Conservation (phyloP, 108 stramenopile species). For the Nitzschia palea region DNA sequence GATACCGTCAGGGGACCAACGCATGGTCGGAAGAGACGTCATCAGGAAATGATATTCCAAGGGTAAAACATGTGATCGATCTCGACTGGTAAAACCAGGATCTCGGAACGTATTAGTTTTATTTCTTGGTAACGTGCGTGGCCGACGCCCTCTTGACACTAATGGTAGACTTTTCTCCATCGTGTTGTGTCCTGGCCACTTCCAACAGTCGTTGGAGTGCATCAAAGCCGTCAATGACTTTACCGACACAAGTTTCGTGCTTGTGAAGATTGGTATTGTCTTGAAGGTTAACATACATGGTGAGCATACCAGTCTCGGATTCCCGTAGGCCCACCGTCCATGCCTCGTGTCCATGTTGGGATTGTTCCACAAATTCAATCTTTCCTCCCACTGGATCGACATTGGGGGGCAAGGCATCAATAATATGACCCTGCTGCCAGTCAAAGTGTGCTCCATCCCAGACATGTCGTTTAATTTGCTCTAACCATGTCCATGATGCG, state of each 20-base stretch:
- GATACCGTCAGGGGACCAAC: too few species aligned
- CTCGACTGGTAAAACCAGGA: too few species aligned
- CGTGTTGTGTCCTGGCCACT: constrained; percentile 9
- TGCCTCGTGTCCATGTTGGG: constrained; percentile 32
- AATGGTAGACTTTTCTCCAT: neutral
- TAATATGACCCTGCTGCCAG: constrained; percentile 31
- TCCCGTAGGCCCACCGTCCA: constrained; percentile 54
- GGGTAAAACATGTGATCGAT: too few species aligned
- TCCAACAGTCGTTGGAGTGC: constrained; percentile 42
- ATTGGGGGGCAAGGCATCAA: constrained; percentile 10
- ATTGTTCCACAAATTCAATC: constrained; percentile 46
- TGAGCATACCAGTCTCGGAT: constrained; percentile 6
- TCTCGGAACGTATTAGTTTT: too few species aligned
- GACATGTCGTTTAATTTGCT: constrained; percentile 43
- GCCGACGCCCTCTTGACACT: constrained; percentile 24
- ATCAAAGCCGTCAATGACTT: constrained; percentile 50
- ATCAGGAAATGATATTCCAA: too few species aligned
- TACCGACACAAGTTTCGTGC: constrained; percentile 52
- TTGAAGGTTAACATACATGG: constrained; percentile 49
- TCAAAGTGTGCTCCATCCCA: constrained; percentile 46
- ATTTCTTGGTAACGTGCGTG: constrained; percentile 31
- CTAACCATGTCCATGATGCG: constrained; percentile 51
- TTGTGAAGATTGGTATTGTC: constrained; percentile 43
- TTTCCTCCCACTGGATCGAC: constrained; percentile 1
- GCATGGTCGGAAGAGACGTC: too few species aligned